These are phyloP conservation scores for Rehmannia glutinosa DNA, from an alignment of 257 asterid genomes.

Conservation along the genomic window DNA sequence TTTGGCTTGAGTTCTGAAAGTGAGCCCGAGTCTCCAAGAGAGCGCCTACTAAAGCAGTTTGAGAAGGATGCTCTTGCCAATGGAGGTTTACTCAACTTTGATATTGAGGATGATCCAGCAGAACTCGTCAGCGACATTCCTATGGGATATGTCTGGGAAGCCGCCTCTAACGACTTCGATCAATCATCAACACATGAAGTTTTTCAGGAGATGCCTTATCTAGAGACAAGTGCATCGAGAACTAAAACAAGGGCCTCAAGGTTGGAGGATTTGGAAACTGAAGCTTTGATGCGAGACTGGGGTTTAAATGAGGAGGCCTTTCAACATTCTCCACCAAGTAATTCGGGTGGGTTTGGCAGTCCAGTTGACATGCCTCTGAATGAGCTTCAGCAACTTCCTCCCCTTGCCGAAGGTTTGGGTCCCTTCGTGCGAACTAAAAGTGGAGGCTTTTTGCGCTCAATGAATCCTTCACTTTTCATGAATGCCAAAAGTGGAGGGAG, in stretches of 20 bases:
- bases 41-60: slow-evolving; percentile 73
- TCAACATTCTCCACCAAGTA: slow-evolving; percentile 58
- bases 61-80: slow-evolving; percentile 75
- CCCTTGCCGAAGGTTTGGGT: slow-evolving; percentile 76
- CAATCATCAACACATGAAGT: slow-evolving; percentile 30
- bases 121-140: slow-evolving; percentile 29
- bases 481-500: slow-evolving; percentile 67
- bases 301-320: slow-evolving; percentile 72
- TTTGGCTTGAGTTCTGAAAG: slow-evolving; percentile 76
- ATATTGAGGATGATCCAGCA: slow-evolving; percentile 33
- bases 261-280: slow-evolving; percentile 81
- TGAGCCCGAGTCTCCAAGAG: slow-evolving; percentile 95
- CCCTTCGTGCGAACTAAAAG: slow-evolving; percentile 65
- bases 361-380: slow-evolving; percentile 39
- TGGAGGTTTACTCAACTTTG: slow-evolving; percentile 65
- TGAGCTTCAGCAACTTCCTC: slow-evolving; percentile 47
- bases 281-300: slow-evolving; percentile 81
- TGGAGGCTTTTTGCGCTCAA: slow-evolving; percentile 88
- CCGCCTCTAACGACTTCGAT: slow-evolving; percentile 32
- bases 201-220: slow-evolving; percentile 30
- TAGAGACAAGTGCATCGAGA: slow-evolving; percentile 32
- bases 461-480: slow-evolving; percentile 77
- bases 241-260: slow-evolving; percentile 46
- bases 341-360: slow-evolving; percentile 49
- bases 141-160: slow-evolving; percentile 42